Evolutionary conservation across 768 basidiomycete species (phyloP), one percentile per base, ranked within the genome.

Genomic region (Kockovaella imperatae): DNA sequence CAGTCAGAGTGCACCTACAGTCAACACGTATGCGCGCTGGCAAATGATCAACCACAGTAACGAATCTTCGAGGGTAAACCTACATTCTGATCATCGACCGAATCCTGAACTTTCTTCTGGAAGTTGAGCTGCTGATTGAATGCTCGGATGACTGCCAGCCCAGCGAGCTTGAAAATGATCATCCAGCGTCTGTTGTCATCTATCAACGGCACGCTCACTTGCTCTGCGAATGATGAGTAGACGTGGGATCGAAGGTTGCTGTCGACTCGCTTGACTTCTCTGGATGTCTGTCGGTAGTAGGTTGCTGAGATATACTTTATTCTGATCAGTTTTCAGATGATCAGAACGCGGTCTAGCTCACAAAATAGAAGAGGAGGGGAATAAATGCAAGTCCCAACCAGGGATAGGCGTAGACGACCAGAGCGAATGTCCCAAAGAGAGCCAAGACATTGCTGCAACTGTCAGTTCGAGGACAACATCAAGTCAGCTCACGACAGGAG

Each of bases 341-440:
- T 7, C 5, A 17, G 18, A 11, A 34, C 14, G 5, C 23, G 11
- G 20, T 7, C 11, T 11, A 13, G 45, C 45, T 40, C 34, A 60
- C 58, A 29, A 61, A 54, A n/a, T 55, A 42, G 10, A 57, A 34
- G n/a, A 34, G 35, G 31, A 67, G 42, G n/a, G 63, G 65, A 11
- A 64, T 45, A 29, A 67, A 64, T 13, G 58, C 54, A 26, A 66
- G 35, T 0, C 59, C 65, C 1, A 70, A 57, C 30, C 47, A 59
- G 7, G 63, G 54, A 42, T 53, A 66, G 1, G 66, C 60, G 42
- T 68, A 70, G 18, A 62, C 43, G 17, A 69, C 56, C 28, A 71
- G 47, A n/a, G 44, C 61, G 42, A 71, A 58, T 0, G 64, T 63
- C 1, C 67, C 69, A n/a, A 71, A 34, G 18, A 69, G 58, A 7